Evolutionary conservation across 805 yeast species (phyloP), one percentile per base, ranked within the genome.

Genomic region (Nakazawaea ernobii): DNA sequence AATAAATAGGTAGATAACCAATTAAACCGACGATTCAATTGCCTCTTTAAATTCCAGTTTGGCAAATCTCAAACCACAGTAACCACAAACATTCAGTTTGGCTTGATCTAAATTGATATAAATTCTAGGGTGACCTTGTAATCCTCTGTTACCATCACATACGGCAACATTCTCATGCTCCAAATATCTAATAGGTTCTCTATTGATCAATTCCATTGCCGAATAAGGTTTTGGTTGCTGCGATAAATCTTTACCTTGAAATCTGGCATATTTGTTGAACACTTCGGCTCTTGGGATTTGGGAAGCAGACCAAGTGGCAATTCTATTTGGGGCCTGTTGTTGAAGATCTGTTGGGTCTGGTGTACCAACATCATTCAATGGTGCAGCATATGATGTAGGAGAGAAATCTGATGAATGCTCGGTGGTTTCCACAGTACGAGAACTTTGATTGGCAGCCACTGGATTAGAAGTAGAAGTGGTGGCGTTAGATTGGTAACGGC

Each of bases 51-150:
- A 68, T 57, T 76, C 79, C 52, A 69, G 75, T 57, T 77, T 73
- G 50, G 83, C 84, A 59, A 72, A 84, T 60, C 84, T 74, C 57
- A 79, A 71, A 4, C 90, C 90, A 67, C 96, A 87, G 71, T 87
- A 87, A 8, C 88, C 88, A 68, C 96, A 87, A 15, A 85, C 71
- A 44, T 80, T 77, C 11, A 86, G 74, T 51, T 80, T 79, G 36
- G 88, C 84, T 61, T 79, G 81, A 63, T 87, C 95, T 60, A 88
- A 74, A 65, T 86, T 86, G 65, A 87, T 86, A 63, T 68, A 87
- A 20, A 87, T 79, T 63, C 83, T 84, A 39, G 96, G 96, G 63
- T 87, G 96, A 15, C 96, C 96, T 57, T 80, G 86, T 58, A 78
- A 80, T 17, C 69, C 71, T 56, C 73, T 80, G 55, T 85, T 82